phyloP scores from a whole-genome alignment of 2,329 filamentous ascomycete species.

The Pestalotiopsis sp. region DNA sequence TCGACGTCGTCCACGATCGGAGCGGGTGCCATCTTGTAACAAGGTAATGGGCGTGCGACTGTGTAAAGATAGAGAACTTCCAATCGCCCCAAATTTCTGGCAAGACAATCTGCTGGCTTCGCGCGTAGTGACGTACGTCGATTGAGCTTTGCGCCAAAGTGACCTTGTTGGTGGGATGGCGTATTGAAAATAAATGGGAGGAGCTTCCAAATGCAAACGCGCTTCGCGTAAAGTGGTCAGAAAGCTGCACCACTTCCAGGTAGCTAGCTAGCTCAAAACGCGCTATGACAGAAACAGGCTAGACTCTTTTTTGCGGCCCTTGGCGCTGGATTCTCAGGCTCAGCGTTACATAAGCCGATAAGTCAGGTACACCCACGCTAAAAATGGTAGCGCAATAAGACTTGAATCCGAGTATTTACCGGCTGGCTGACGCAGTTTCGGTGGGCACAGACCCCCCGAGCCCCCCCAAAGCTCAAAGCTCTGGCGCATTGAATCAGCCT shows the following conservation, averaged over 20 bases:
- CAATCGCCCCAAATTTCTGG: neutral
- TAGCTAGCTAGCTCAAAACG: slow-evolving; percentile 3
- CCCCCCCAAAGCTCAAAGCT: neutral
- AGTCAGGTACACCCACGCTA: neutral
- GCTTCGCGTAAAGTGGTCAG: slow-evolving; percentile 32
- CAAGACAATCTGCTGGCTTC: neutral
- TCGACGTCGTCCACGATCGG: slow-evolving; percentile 54
- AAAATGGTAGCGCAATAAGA: no score
- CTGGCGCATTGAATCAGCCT: neutral
- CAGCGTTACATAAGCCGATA: neutral
- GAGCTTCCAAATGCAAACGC: slow-evolving; percentile 21
- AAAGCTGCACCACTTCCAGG: neutral
- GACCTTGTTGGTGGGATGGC: slow-evolving; percentile 1
- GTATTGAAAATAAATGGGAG: slow-evolving; percentile 1
- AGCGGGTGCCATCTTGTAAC: slow-evolving; percentile 47
- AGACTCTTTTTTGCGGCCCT: neutral
- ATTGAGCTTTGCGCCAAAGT: neutral
- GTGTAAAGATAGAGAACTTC: neutral
- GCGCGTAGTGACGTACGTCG: neutral
- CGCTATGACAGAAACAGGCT: neutral
- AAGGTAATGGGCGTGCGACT: neutral
- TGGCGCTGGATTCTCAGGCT: neutral
- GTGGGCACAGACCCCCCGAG: neutral
- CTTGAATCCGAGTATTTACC: neutral
- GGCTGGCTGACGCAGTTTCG: neutral